Evolutionary conservation across 768 basidiomycete species (phyloP), one percentile per base, ranked within the genome.

Genomic region (Boletus huronensis): DNA sequence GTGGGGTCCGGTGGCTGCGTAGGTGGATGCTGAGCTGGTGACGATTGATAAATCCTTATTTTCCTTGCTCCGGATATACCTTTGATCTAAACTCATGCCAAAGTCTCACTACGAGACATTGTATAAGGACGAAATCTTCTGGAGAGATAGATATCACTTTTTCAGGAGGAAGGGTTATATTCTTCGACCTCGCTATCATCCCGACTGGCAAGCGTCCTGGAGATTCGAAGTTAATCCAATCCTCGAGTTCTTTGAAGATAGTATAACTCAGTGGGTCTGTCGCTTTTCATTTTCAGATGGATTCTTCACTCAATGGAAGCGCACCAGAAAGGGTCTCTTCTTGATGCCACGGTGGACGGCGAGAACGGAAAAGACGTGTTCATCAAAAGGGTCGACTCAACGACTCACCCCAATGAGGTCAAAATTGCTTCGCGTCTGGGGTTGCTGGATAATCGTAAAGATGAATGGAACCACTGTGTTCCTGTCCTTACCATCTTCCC

Each of bases 181-280:
- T 5, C 59, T 73, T 19, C 60, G 68, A 13, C 65, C 71, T 0
- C 62, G 72, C 0, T 66, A 64, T 42, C 57, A 53, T 26, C 64
- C 64, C 2, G 48, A 50, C 2, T 74, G 71, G 71, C 29, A 60
- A 3, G 59, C 73, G 0, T 74, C 70, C 0, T 74, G 72, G 40
- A 41, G 40, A 23, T 41, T 41, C 7, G 40, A 41, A 16, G 6
- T 2, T 23, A 41, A 41, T 23, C 40, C 40, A 23, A 41, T 41
- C 21, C 6, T 41, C 7, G 21, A 2, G 3, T 16, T 8, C 7
- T 41, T 7, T 41, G 70, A 48, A 13, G 6, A 41, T 23, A 16
- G 40, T 5, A 23, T 41, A 23, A 8, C 1, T 23, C 40, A 41
- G 21, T 41, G 40, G 40, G 40, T 41, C 21, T 6, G 38, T 11